Base-by-base conservation (phyloP, 768 basidiomycete genomes). In the Daedalea quercina region DNA sequence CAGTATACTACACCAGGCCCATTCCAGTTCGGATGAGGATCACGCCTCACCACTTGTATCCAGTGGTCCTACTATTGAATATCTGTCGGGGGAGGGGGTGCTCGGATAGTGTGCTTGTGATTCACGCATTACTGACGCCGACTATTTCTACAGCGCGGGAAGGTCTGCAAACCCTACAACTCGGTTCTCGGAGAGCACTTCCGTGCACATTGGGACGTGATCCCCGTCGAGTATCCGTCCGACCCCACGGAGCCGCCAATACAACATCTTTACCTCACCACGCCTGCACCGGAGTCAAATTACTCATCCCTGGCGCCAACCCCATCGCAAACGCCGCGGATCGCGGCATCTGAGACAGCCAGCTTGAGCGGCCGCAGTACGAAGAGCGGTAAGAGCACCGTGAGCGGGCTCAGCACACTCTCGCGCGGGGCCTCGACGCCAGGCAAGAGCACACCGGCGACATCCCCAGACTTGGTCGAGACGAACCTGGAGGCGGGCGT, bases 141-240 rank as follows among this genome's bases (percentile, higher is more conserved):
- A n/a, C n/a, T n/a, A n/a, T 3, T 53, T 7, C 28, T 48, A 23
- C 64, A 93, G 90, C 84, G 90, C 54, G 91, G 92, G 22, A 92
- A 91, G 69, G 81, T 96, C 20, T 91, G 90, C 76, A 97, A 97
- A 65, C 94, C 95, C 0, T 88, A 90, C 73, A 91, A 88, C 69
- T 87, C 86, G 1, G 87, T 89, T 22, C 79, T 92, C 0, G 89
- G 91, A 53, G 91, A 94, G 67, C 87, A 92, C 68, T 94, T 94
- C 70, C 85, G 89, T 44, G 75, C 87, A 13, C 89, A 91, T 63
- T 94, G 90, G 90, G 88, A 88, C 57, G 76, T 93, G 15, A 65
- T 81, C 9, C 87, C 89, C 8, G 71, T 82, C 19, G 66, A 72
- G 24, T 79, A 81, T 61, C 65, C 80, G 25, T 68, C 70, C 23